phyloP scores from a whole-genome alignment of 176 grass and related monocot species.

The Aegilops speltoides region DNA sequence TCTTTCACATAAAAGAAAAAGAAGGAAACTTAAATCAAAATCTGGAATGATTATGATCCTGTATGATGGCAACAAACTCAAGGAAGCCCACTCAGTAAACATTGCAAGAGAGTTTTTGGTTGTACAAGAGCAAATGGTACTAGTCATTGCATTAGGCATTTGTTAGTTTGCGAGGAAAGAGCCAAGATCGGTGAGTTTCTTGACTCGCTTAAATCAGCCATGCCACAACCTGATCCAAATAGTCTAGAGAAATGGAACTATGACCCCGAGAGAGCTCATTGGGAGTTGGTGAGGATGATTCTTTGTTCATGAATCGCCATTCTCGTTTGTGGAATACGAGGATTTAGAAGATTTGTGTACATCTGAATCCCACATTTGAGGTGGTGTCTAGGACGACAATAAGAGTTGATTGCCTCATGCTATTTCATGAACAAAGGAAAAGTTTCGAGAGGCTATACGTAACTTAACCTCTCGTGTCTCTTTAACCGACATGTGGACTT shows the following conservation, averaged over 20 bases:
- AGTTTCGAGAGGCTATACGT: too few species aligned
- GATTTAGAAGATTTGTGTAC: not conserved
- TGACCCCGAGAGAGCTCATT: not conserved
- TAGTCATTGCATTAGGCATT: not conserved
- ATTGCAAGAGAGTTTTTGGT: not conserved
- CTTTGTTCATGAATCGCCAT: not conserved
- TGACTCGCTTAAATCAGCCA: not conserved
- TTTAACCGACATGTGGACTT: too few species aligned
- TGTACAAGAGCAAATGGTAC: not conserved
- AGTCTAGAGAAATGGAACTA: not conserved
- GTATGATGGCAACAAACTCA: not conserved
- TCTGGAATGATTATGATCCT: too few species aligned
- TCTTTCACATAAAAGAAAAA: not conserved
- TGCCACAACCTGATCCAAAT: not conserved
- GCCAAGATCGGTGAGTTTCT: not conserved
- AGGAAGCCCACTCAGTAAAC: not conserved
- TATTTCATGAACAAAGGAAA: too few species aligned
- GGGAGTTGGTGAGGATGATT: not conserved
- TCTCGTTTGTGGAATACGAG: not conserved
- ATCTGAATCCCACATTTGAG: not conserved
- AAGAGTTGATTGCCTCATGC: too few species aligned
- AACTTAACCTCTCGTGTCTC: too few species aligned
- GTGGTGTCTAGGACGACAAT: too few species aligned
- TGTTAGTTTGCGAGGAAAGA: too few species aligned
- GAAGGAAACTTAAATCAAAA: too few species aligned